Evolutionary conservation across 345 rosid genomes (phyloP).

Genomic region (Eucalyptus regnans): DNA sequence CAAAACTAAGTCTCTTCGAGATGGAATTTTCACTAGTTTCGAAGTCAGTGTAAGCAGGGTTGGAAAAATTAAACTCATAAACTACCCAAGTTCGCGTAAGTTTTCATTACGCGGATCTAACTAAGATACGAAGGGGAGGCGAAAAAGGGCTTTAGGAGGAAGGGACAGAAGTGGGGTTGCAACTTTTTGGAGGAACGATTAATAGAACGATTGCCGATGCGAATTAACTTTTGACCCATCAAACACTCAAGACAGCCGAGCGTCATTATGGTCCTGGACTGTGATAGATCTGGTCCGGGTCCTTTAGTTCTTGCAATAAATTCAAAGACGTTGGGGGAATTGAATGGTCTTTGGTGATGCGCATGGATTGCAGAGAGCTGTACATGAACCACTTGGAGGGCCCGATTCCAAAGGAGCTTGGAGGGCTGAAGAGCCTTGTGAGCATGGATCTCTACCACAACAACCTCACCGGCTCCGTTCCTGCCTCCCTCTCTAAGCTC

Average conservation of each 20-base stretch:
- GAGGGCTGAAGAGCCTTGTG: conserved; percentile 43
- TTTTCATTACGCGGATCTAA: background rate
- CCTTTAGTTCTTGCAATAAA: background rate
- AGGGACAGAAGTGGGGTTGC: background rate
- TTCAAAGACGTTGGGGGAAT: background rate
- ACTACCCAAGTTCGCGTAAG: background rate
- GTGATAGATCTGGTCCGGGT: background rate
- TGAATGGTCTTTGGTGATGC: background rate
- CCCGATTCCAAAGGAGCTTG: conserved; percentile 48
- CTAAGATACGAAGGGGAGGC: background rate
- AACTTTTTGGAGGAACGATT: background rate
- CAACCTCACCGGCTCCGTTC: conserved; percentile 49
- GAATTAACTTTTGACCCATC: background rate
- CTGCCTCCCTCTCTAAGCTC: conserved; percentile 49
- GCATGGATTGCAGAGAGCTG: conserved; percentile 29
- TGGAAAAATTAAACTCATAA: background rate
- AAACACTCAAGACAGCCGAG: background rate
- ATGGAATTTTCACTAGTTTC: background rate
- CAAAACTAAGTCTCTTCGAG: background rate
- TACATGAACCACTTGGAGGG: conserved; percentile 51
- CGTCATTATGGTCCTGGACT: background rate
- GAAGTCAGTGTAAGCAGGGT: background rate
- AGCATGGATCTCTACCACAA: conserved; percentile 67
- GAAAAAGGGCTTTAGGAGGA: background rate
- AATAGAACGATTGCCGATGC: background rate